These are phyloP conservation scores for Byssoonygena ceratinophila DNA, from an alignment of 2,329 filamentous ascomycete species.

Conservation along the genomic window DNA sequence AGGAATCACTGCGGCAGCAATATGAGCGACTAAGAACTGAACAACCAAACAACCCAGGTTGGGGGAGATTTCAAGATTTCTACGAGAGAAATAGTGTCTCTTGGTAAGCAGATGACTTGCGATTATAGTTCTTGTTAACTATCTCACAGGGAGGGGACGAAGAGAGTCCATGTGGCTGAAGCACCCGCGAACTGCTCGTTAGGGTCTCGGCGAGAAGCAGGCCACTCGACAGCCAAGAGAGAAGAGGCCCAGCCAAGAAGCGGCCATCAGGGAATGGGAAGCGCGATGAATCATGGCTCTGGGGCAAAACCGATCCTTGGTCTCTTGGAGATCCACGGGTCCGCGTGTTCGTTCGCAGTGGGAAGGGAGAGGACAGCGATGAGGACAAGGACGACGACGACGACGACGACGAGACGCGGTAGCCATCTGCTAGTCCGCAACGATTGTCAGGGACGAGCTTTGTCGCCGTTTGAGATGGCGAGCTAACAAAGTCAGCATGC, in stretches of 20 bases:
- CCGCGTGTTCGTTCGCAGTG: neutral
- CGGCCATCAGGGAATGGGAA: conserved; percentile 3
- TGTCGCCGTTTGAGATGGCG: neutral
- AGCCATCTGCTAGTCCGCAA: neutral
- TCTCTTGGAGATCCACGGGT: neutral
- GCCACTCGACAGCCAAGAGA: conserved; percentile 11
- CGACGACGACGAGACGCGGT: too few relatives aligned
- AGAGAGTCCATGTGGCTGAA: conserved; percentile 13
- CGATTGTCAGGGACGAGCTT: neutral
- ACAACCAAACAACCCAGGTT: neutral
- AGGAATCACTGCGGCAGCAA: neutral
- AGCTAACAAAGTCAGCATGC: neutral
- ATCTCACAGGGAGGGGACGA: neutral
- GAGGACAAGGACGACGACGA: too few relatives aligned
- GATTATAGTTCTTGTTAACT: neutral
- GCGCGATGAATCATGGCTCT: neutral
- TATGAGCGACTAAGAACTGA: neutral
- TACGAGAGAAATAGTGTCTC: too few relatives aligned
- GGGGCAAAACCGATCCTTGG: conserved; percentile 1
- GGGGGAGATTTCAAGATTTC: too few relatives aligned
- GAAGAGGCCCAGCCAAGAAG: conserved; percentile 9
- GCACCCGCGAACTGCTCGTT: conserved; percentile 11
- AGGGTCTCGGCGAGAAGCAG: conserved; percentile 15
- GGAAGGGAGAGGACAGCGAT: neutral
- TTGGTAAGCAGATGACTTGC: neutral